Base-by-base conservation (phyloP, 371 early-diverging fungal species). In the Apophysomyces elegans region DNA sequence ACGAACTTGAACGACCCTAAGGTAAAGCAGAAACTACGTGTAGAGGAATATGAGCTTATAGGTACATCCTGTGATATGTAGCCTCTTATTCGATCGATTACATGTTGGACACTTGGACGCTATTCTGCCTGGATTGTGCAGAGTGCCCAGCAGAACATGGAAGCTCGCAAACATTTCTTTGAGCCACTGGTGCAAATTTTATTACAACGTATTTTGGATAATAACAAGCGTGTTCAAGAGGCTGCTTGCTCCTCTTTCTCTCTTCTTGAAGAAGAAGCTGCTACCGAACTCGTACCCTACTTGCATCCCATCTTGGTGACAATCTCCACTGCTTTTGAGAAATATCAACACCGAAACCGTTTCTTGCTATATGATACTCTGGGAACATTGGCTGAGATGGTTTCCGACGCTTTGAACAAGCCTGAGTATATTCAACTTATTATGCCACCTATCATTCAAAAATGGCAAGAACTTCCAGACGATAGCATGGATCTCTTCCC, bases 191-290 rank as follows among this genome's bases (percentile, higher is more conserved):
- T 95, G 43, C 87, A 87, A 37, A 91, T 90, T 32, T 79, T 96
- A 43, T 77, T 95, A 59, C 80, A 78, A 56, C 89, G 88, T 70
- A 85, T 93, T 68, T 88, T 93, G 70, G 95, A 96, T 73, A 92
- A 87, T 75, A 96, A 93, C 84, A 96, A 96, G 83, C 86, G 93
- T 35, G 97, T 97, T 12, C 98, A 97, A 78, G 95, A 96, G 73
- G 95, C 97, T 35, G 96, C 90, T 38, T 96, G 96, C 85, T 91
- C 92, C 61, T 94, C 96, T 1, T 89, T 97, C 62, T 93, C 96
- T 35, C 93, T 93, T 26, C 73, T 97, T 39, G 96, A 95, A 74
- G 96, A 95, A 75, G 93, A 90, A 63, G 96, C 96, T 16, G 84
- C 87, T 21, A 78, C 75, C 37, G 75, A 83, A 57, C 81, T 96